Percentiles rank a stretch among this genome's conserved stretches.
Conservation (phyloP, 106 monocot species). For the Platanthera guangdongensis region DNA sequence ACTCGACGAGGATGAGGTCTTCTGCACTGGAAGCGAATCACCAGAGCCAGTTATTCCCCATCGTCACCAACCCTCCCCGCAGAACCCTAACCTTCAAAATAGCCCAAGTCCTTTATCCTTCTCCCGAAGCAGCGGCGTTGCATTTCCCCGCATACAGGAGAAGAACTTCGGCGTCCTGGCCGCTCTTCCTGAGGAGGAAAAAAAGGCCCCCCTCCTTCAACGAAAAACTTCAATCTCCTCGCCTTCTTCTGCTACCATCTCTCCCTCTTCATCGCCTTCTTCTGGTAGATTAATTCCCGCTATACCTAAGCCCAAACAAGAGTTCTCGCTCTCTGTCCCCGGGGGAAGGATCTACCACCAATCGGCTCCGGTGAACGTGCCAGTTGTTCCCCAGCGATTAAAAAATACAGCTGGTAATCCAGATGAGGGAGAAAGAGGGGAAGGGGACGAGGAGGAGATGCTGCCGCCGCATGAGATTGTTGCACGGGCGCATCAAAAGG, state of each 20-base stretch:
- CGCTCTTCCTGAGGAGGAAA: constrained; percentile 44
- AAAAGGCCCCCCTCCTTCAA: constrained; percentile 18
- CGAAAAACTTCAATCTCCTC: constrained; percentile 24
- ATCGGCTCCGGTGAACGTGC: constrained; percentile 68
- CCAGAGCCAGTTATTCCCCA: background rate
- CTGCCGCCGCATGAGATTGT: constrained; percentile 83
- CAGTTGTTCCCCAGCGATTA: constrained; percentile 21
- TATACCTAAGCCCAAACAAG: constrained; percentile 30
- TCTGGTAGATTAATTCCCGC: constrained; percentile 29
- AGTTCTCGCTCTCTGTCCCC: constrained; percentile 10
- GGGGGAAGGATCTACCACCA: constrained; percentile 29
- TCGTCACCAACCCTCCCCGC: background rate
- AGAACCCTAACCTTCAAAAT: constrained; percentile 5
- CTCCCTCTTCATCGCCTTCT: constrained; percentile 20
- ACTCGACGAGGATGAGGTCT: constrained; percentile 62
- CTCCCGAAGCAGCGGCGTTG: background rate
- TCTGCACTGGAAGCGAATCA: constrained; percentile 23
- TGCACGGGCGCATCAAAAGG: constrained; percentile 37
- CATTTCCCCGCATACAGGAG: constrained; percentile 12
- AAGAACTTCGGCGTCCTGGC: constrained; percentile 61
- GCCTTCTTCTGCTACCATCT: constrained; percentile 26
- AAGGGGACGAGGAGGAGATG: constrained; percentile 40
- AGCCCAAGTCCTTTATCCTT: background rate
- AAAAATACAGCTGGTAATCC: constrained; percentile 2
- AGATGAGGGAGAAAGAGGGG: constrained; percentile 8